These are phyloP conservation scores for Musa itinerans DNA, from an alignment of 176 grass and related monocot genomes.

Conservation along the genomic window DNA sequence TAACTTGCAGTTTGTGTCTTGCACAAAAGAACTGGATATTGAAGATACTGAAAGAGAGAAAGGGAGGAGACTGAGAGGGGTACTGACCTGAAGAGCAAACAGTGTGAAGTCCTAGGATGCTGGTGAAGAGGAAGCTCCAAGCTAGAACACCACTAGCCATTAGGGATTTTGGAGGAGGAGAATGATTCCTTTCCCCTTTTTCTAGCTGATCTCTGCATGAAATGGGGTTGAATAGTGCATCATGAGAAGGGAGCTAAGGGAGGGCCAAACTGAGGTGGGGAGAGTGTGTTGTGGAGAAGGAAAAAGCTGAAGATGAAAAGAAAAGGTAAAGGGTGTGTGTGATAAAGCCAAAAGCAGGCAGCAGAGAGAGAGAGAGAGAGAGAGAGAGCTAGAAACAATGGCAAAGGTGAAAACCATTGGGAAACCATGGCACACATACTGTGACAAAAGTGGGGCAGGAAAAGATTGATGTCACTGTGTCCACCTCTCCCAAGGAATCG, in stretches of 20 bases:
- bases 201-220: neutral
- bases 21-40: neutral
- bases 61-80: neutral
- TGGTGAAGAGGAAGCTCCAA: constrained; percentile 24
- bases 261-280: neutral
- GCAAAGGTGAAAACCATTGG: neutral
- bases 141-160: constrained; percentile 30
- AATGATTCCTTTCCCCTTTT: neutral
- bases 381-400: neutral
- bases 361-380: neutral
- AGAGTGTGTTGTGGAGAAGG: neutral
- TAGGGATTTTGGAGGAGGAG: neutral
- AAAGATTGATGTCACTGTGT: neutral
- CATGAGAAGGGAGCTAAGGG: neutral
- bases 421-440: neutral
- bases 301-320: neutral
- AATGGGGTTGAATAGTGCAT: constrained; percentile 4
- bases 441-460: neutral
- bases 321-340: neutral
- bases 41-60: neutral
- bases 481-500: neutral
- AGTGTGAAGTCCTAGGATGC: constrained; percentile 21
- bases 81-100: constrained; percentile 42
- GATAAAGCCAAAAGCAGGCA: constrained; percentile 8
- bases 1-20: neutral